Evolutionary conservation across 129 eudicot genomes (phyloP), one percentile per base, ranked within the genome.

Genomic region (Escallonia herrerae): DNA sequence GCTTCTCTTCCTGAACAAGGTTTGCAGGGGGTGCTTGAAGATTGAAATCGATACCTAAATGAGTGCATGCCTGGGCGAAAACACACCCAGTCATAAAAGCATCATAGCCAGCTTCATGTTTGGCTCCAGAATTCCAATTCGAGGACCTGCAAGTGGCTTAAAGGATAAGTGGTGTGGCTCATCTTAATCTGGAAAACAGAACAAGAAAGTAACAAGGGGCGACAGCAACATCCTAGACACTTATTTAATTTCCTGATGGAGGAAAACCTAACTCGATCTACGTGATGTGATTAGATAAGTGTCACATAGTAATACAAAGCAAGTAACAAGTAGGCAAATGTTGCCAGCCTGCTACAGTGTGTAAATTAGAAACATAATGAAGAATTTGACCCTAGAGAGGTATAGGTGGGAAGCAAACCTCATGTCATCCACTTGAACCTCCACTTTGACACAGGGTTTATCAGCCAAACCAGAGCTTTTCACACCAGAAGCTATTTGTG

Each of bases 101-200:
- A 76, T 94, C 99, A 53, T 94, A 94, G 57, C 99, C 99, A 46
- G 99, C 99, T 82, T 94, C 97, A 56, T 94, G 99, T 65, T 89
- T 89, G 64, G 91, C 91, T 65, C 99, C 99, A 10, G 97, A 94
- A 78, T 94, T 89, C 99, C 99, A 94, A 69, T 78, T 89, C 13
- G 86, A 77, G 43, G 96, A 89, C 77, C 99, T 91, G 79, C 58
- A 60, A 15, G 47, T 47, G 7, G 40, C 43, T 51, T 62, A 42
- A 51, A 57, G 8, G 53, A 61, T 64, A 40, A 59, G 50, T 37
- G 43, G 9, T 45, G 14, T 33, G 45, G 8, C n/a, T 13, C 4
- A 53, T 38, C 3, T 47, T 63, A 41, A 55, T 43, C 7, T 67
- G 9, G 54, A 67, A 57, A 22, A 22, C 33, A 22, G 38, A 55